Evolutionary conservation across 2,329 filamentous ascomycete genomes (phyloP).

Genomic region (Trichoderma sp.): DNA sequence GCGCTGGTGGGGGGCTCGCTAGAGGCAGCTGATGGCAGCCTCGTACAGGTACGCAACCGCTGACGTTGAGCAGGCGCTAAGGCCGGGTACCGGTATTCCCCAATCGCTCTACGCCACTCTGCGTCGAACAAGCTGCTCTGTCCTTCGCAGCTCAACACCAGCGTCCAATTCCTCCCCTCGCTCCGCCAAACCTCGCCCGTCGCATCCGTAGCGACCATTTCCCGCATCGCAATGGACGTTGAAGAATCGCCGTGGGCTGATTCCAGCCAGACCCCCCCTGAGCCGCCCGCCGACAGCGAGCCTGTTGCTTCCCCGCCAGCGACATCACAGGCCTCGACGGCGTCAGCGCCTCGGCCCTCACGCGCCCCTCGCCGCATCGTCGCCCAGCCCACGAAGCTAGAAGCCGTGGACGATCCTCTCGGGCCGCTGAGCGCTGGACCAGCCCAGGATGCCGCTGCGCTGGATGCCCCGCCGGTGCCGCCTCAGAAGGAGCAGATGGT

Average conservation of each 20-base stretch:
- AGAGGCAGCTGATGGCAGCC: neutral
- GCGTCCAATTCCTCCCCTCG: neutral
- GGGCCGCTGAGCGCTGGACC: slow-evolving; percentile 72
- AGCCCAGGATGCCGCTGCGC: slow-evolving; percentile 45
- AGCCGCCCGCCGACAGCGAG: slow-evolving; percentile 38
- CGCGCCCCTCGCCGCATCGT: slow-evolving; percentile 64
- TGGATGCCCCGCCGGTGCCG: slow-evolving; percentile 65
- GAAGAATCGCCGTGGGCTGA: slow-evolving; percentile 59
- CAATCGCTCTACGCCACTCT: neutral
- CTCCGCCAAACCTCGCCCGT: neutral
- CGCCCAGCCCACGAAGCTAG: slow-evolving; percentile 74
- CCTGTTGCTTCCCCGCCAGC: slow-evolving; percentile 35
- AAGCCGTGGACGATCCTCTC: slow-evolving; percentile 75
- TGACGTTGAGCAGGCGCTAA: slow-evolving; percentile 22
- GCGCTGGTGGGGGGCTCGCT: slow-evolving; percentile 12
- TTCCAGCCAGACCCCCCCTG: slow-evolving; percentile 38
- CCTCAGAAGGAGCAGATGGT: slow-evolving; percentile 68
- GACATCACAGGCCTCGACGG: slow-evolving; percentile 36
- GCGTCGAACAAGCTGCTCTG: slow-evolving; percentile 5
- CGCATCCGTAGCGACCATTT: neutral
- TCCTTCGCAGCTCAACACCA: slow-evolving; percentile 2
- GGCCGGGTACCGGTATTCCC: slow-evolving; percentile 9
- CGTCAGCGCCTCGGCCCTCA: slow-evolving; percentile 44
- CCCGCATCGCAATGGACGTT: slow-evolving; percentile 46
- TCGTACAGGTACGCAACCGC: slow-evolving; percentile 22